Percentiles rank a stretch among this genome's conserved stretches.
These are phyloP conservation scores for Luffa acutangula DNA, from an alignment of 306 rosid genomes.

Conservation along the genomic window DNA sequence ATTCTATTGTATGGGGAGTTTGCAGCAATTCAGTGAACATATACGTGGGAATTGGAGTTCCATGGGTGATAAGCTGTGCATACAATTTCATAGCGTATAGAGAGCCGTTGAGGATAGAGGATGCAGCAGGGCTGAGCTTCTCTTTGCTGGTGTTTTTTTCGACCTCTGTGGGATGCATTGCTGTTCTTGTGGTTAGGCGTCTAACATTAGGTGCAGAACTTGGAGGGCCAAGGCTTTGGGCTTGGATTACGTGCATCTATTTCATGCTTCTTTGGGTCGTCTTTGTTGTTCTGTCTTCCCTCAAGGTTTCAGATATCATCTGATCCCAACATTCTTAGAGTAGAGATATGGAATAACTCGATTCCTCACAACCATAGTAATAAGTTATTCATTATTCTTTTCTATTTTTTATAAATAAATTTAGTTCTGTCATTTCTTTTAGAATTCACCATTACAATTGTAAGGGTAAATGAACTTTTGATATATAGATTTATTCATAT, in stretches of 20 bases:
- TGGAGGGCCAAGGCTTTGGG: constrained; percentile 95
- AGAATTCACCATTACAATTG: too few species aligned
- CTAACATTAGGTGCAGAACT: constrained; percentile 75
- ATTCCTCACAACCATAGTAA: not conserved
- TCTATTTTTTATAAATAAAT: too few species aligned
- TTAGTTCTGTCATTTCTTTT: too few species aligned
- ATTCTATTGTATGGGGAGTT: not conserved
- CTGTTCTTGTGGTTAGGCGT: constrained; percentile 70
- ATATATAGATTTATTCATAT: too few species aligned
- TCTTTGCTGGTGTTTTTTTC: constrained; percentile 66
- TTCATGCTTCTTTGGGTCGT: constrained; percentile 75
- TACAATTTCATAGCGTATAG: constrained; percentile 64
- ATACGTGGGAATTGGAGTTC: constrained; percentile 88
- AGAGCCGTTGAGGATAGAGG: constrained; percentile 58
- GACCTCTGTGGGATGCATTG: constrained; percentile 71
- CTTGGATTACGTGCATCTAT: constrained; percentile 58
- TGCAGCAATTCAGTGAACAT: constrained; percentile 90
- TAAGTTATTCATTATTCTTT: too few species aligned
- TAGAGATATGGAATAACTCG: not conserved
- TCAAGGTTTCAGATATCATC: constrained; percentile 62
- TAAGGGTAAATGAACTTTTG: too few species aligned
- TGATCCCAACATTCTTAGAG: not conserved
- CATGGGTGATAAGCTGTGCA: constrained; percentile 77
- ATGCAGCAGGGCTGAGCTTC: constrained; percentile 84
- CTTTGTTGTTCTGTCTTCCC: constrained; percentile 73